Evolutionary conservation across 352 stramenopile genomes (phyloP), one percentile per base, ranked within the genome.

Genomic region (Phytopythium cucurbitacearum): DNA sequence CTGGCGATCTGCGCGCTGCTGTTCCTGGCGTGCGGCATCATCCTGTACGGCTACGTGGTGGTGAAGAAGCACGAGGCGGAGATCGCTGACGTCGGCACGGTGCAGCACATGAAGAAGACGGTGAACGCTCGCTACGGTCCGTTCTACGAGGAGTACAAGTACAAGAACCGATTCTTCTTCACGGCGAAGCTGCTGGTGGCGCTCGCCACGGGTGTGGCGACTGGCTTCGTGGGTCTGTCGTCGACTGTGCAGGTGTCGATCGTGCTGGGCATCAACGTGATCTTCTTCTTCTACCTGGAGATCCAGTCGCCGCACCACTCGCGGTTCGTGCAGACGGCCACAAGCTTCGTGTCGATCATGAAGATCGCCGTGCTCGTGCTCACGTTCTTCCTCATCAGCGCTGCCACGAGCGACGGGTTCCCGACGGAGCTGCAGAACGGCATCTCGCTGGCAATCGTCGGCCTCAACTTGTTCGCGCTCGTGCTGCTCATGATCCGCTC

Each of bases 91-190:
- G 76, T 94, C n/a, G 81, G 81, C 28, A 91, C 77, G 0, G 62
- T 78, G 16, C 64, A 80, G 51, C 84, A 94, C 59, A 54, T 90
- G 53, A 87, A 94, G 62, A 94, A 94, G 63, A 67, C 74, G 13
- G 78, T 92, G 2, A 88, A 86, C 69, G 79, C 81, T 64, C 81
- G 84, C 10, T 92, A 91, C 55, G 84, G 81, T 3, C 72, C 80
- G 46, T 65, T 94, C 48, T 94, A 94, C 60, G 84, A 94, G 51
- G 81, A 94, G 67, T 92, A 92, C 74, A 91, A 88, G 67, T 94
- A 76, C 69, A 85, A 89, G 65, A 85, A 88, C 63, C 84, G 81
- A 37, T 92, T 77, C 69, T 94, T 92, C 66, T 94, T 94, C 41
- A 73, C 77, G 13, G 65, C 76, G 45, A 91, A 91, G 64, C 84